Evolutionary conservation across 805 yeast genomes (phyloP).

Genomic region (Suhomyces pyralidae): DNA sequence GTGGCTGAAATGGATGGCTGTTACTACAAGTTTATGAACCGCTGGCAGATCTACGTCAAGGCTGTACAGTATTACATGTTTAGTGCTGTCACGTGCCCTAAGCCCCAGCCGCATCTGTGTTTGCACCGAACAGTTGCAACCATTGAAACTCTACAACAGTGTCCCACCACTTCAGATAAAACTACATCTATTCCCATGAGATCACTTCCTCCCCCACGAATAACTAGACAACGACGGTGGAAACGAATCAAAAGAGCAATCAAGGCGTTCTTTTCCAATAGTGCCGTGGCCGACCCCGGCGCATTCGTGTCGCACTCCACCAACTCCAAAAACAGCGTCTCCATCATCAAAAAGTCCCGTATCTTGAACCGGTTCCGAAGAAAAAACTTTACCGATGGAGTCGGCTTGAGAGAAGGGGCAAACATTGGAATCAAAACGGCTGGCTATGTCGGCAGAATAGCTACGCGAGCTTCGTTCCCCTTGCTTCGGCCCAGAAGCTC

Average conservation of each 20-base stretch:
- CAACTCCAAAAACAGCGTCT: constrained; percentile 15
- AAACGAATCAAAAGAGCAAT: constrained; percentile 27
- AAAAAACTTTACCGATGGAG: constrained; percentile 6
- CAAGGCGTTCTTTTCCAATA: constrained; percentile 25
- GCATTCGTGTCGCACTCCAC: constrained; percentile 15
- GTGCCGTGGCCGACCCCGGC: constrained; percentile 25
- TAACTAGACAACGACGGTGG: constrained; percentile 32
- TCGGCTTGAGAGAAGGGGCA: constrained; percentile 16
- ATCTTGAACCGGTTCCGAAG: constrained; percentile 17
- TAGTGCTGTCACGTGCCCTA: not conserved
- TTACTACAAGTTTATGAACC: no score
- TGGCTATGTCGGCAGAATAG: constrained; percentile 21
- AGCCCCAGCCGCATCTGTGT: not conserved
- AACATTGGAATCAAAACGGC: constrained; percentile 14
- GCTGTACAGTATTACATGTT: no score
- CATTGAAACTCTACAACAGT: not conserved
- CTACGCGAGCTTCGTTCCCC: constrained; percentile 19
- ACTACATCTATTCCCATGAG: constrained; percentile 1
- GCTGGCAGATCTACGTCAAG: no score
- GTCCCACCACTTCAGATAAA: no score
- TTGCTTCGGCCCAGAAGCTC: constrained; percentile 8
- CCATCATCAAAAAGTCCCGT: constrained; percentile 26
- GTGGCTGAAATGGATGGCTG: no score
- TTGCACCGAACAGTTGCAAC: not conserved
- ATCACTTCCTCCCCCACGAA: constrained; percentile 33